Base-by-base conservation (phyloP, 2,329 filamentous ascomycete genomes). In the Lithohypha guttulata region DNA sequence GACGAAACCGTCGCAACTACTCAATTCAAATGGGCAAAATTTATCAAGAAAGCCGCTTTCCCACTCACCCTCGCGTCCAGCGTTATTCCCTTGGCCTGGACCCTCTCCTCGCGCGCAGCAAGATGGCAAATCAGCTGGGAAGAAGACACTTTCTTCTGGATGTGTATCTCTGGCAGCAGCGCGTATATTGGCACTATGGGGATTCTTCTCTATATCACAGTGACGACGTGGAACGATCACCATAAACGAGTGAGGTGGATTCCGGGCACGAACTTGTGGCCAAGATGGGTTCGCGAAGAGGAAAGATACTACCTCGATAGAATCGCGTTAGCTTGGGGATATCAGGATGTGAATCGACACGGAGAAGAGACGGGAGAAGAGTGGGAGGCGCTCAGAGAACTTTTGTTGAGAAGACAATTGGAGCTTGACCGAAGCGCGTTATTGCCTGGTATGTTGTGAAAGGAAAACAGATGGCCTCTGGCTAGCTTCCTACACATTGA, bases 171-270 rank as follows among this genome's bases (percentile, higher is more conserved):
- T 0, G 87, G 84, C 9, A 81, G 91, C 34, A 64, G 89, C 45
- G 82, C 85, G 5, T 98, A 96, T 58, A 70, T 93, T 28, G 73
- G 77, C 14, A 84, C 85, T 47, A 86, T 86, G 3, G 79, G 76
- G 3, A 84, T 80, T 7, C 74, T 96, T 38, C 91, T 89, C 2
- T 64, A 91, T 28, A 76, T 96, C 25, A 85, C 89, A 6, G 67
- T 93, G 43, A 79, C 84, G 18, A 95, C 89, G 22, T 71, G 80
- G 44, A 95, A 95, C 60, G 87, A 96, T 58, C 86, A 96, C 61
- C 94, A 95, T 84, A 79, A 81, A 53, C 77, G 91, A 14, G 85
- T 96, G 4, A 87, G 84, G 2, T 98, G 91, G 91, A 71, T 81
- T 6, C 76, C 77, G 0, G 91, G 91, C 8, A 80, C 84, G 22